Base-by-base conservation (phyloP, 495 filamentous ascomycete genomes). In the Trichoderma virens region DNA sequence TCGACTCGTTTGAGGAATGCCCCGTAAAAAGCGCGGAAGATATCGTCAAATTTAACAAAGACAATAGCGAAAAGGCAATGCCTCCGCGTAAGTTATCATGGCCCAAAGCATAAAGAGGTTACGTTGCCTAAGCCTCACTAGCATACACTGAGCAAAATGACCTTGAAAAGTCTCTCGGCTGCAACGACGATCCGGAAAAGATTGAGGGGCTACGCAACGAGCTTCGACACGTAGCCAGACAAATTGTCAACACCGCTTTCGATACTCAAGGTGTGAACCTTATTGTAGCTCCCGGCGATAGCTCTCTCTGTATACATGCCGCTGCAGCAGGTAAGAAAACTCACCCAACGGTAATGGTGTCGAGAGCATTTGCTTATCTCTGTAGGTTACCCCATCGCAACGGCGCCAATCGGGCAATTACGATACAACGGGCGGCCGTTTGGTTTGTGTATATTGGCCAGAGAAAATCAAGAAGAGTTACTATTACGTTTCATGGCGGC, bases 351-450 rank as follows among this genome's bases (percentile, higher is more conserved):
- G 32, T 25, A 34, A 20, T n/a, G n/a, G n/a, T n/a, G 67, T 68
- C 13, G 2, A 35, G 34, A 35, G 6, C 18, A 3, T 20, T 47
- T 47, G 43, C 2, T 62, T 45, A 61, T 59, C 54, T 30, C 2
- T 30, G 34, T 14, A 74, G 70, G 74, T 2, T 73, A 74, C 64
- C 74, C 73, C n/a, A 65, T 76, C 27, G 74, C 73, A 28, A 72
- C 70, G 14, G 67, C 72, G 2, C 73, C 74, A 28, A 60, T 76
- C 39, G 70, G 69, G 2, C 68, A 74, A 62, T 69, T 75, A 23
- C 62, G 56, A n/a, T 74, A 73, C 61, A 76, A 76, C 62, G 62
- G 56, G 14, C 69, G 73, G 1, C 73, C 74, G 5, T 76, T 76
- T 61, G 74, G 73, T 3, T 61, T 75, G 41, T 70, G 70, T 54